Percentiles rank a stretch among this genome's conserved stretches.
phyloP scores from a whole-genome alignment of 192 early-diverging fungal species.

The Coemansia sp. region DNA sequence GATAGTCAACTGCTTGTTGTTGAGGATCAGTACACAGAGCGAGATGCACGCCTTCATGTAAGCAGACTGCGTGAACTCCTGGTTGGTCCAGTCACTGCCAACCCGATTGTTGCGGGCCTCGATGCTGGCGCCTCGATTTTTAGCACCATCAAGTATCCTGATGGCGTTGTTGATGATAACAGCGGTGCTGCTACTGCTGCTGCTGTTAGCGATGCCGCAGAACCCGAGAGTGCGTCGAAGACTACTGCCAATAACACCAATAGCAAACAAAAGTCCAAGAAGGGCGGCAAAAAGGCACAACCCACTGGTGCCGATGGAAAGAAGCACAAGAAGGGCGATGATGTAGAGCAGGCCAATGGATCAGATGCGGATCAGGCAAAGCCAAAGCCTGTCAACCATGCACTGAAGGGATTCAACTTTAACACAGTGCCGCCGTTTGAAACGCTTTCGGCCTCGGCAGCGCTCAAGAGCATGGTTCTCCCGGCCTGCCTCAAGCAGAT shows the following conservation, averaged over 20 bases:
- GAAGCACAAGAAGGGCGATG: slow-evolving; percentile 12
- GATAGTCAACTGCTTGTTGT: slow-evolving; percentile 68
- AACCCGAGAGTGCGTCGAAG: slow-evolving; percentile 9
- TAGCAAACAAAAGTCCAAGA: slow-evolving; percentile 18
- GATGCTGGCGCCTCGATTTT: slow-evolving; percentile 80
- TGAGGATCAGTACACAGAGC: slow-evolving; percentile 87
- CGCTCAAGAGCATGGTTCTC: slow-evolving; percentile 53
- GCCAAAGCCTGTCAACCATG: slow-evolving; percentile 6
- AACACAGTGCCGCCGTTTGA: slow-evolving; percentile 35
- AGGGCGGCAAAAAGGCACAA: slow-evolving; percentile 7
- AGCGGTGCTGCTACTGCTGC: neutral
- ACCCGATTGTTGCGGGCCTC: slow-evolving; percentile 55
- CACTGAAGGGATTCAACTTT: slow-evolving; percentile 25
- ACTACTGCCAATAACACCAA: slow-evolving; percentile 33
- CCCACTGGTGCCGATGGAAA: neutral
- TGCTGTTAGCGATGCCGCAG: slow-evolving; percentile 6
- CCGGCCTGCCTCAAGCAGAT: slow-evolving; percentile 75
- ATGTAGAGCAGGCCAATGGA: slow-evolving; percentile 14
- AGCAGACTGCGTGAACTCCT: slow-evolving; percentile 86
- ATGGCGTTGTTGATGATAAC: slow-evolving; percentile 15
- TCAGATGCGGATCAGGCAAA: slow-evolving; percentile 8
- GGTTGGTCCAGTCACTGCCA: slow-evolving; percentile 61
- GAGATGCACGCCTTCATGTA: slow-evolving; percentile 90
- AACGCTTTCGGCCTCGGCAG: slow-evolving; percentile 60
- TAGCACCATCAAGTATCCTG: slow-evolving; percentile 40